Evolutionary conservation across 257 asterid genomes (phyloP), one percentile per base, ranked within the genome.

Genomic region (Fraxinus quadrangulata): DNA sequence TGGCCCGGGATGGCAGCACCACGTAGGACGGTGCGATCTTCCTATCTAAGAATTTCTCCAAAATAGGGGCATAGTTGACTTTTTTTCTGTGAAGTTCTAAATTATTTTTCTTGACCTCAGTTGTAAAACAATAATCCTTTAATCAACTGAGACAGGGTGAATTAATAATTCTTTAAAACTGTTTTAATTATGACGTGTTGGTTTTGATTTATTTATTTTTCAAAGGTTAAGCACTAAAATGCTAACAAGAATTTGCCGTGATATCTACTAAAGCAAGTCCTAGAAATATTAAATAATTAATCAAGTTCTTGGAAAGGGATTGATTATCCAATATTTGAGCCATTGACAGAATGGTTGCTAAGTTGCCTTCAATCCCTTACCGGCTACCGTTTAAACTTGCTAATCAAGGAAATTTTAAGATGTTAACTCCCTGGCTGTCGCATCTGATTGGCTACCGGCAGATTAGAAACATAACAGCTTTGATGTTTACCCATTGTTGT

Each of bases 401-500:
- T 77, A 79, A 79, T 67, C 51, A 75, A 81, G 79, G 71, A 34
- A 70, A n/a, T 70, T 33, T 33, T 66, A 72, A 21, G 42, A 47
- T 71, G 66, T n/a, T n/a, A 6, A 7, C 66, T 76, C 24, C 76
- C 77, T 87, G 83, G 85, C 61, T 63, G 88, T 87, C 80, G 85
- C 16, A 2, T 2, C 4, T 42, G 49, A 2, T 12, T 42, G 17
- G 42, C 42, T 37, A 37, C 42, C 42, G 42, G 12, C 11, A 37
- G 42, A 37, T 37, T 37, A 37, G 2, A 37, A 37, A 37, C 12
- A 8, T 8, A 37, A 37, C 42, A 26, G 33, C 77, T 72, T 76
- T 76, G 77, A 75, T 54, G 73, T 54, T 67, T 2, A 82, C 82
- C 56, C 47, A 10, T 11, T 40, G 47, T 40, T 1, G 10, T 10